Evolutionary conservation across 2,329 filamentous ascomycete species (phyloP), one percentile per base, ranked within the genome.

Genomic region (Cercospora citrullina): DNA sequence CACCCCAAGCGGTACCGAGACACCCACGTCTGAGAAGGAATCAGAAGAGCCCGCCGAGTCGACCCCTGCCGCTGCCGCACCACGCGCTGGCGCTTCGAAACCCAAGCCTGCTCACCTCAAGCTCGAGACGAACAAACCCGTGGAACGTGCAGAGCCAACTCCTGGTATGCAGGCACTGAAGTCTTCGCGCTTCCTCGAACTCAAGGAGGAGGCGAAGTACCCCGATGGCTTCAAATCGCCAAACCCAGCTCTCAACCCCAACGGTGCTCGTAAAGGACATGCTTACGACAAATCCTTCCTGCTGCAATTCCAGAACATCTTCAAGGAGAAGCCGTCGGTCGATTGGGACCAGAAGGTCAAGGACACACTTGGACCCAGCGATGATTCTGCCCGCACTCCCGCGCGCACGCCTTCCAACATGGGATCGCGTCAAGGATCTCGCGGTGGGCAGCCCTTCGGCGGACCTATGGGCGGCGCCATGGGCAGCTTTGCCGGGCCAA

Each of bases 221-320:
- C 94, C 95, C 16, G 83, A 87, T 4, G 91, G 92, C 64, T 91
- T 98, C 78, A 87, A 86, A 69, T 97, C 94, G 28, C 95, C 95
- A 7, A 98, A 97, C 81, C 93, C 94, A 10, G 92, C 94, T 2
- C 83, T 97, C 72, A 99, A 98, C 80, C 91, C 92, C 30, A 92
- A 91, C 80, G 68, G 69, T 31, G 94, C 94, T 83, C 89, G 88
- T 69, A 91, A 89, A 79, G 90, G 89, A 51, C 96, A 96, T 84
- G 94, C 96, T 80, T 99, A 99, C 80, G 93, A 98, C 81, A 92
- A 94, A 76, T 90, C 91, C 75, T 99, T 99, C 85, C 84, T 99
- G 81, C 86, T 99, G 31, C 95, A 99, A 78, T 99, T 99, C 86
- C 92, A 97, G 82, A 88, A 88, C 75, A 93, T 97, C 21, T 99